Conservation (phyloP, 768 basidiomycete species). For the Inosperma sp. region DNA sequence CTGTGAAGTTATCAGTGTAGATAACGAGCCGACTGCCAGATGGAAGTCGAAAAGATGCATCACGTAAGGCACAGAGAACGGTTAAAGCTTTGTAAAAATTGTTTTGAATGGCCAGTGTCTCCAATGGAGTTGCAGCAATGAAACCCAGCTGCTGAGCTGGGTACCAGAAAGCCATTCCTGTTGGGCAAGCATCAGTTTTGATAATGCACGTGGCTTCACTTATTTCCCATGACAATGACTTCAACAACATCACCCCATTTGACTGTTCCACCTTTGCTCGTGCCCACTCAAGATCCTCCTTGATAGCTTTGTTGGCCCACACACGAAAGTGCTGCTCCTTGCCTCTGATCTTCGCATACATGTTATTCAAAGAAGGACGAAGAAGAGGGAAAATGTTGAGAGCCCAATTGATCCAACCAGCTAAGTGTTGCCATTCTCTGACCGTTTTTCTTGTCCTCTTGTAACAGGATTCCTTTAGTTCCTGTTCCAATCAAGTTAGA, state of each 20-base stretch:
- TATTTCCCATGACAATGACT: no score
- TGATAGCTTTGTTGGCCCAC: not conserved
- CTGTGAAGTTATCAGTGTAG: no score
- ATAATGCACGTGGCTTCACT: no score
- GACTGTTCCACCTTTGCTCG: not conserved
- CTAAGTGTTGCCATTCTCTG: no score
- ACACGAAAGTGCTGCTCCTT: not conserved
- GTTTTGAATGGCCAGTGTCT: no score
- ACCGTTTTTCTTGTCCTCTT: not conserved
- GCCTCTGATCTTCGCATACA: no score
- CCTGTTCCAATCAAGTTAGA: not conserved
- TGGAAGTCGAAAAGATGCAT: not conserved
- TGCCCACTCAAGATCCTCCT: constrained; percentile 1
- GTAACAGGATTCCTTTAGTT: not conserved
- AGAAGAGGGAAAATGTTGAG: constrained; percentile 12
- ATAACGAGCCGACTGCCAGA: not conserved
- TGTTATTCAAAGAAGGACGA: no score
- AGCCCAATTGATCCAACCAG: constrained; percentile 15
- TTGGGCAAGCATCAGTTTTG: no score
- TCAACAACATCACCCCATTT: no score
- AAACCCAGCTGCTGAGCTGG: no score
- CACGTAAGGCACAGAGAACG: constrained; percentile 3
- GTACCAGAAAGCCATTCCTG: no score
- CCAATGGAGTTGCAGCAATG: no score
- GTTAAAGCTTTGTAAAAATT: constrained; percentile 7